phyloP scores from a whole-genome alignment of 306 rosid species.

The Lagenaria siceraria region DNA sequence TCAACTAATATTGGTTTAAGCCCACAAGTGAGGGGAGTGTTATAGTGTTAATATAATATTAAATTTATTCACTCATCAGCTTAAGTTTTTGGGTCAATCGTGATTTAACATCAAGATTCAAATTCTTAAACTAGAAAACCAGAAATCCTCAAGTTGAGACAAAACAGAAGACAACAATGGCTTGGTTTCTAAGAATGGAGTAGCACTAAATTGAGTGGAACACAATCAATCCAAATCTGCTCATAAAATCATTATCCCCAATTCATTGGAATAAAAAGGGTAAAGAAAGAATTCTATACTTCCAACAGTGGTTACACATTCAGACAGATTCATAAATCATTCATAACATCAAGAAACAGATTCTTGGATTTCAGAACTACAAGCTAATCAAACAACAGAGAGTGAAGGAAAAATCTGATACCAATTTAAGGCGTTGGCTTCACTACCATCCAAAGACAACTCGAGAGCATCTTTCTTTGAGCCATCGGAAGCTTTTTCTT shows the following conservation, averaged over 20 bases:
- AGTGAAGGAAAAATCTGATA: not conserved
- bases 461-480: slow-evolving; percentile 62
- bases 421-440: slow-evolving; percentile 6
- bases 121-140: not conserved
- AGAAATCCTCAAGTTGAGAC: not conserved
- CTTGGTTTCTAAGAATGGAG: not conserved
- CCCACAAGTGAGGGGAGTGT: too few species aligned
- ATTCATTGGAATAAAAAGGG: not conserved
- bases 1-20: too few species aligned
- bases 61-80: too few species aligned
- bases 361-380: not conserved
- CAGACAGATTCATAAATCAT: not conserved
- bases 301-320: not conserved
- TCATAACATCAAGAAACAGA: not conserved
- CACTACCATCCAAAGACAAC: slow-evolving; percentile 59
- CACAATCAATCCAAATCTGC: not conserved
- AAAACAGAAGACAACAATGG: not conserved
- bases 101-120: not conserved
- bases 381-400: not conserved
- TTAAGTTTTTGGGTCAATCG: too few species aligned
- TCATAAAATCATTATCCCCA: not conserved
- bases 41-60: too few species aligned
- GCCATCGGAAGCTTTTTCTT: slow-evolving; percentile 77
- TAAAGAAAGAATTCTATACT: not conserved
- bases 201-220: not conserved